Conservation (phyloP, 129 eudicot species). For the Flaveria sonorensis region DNA sequence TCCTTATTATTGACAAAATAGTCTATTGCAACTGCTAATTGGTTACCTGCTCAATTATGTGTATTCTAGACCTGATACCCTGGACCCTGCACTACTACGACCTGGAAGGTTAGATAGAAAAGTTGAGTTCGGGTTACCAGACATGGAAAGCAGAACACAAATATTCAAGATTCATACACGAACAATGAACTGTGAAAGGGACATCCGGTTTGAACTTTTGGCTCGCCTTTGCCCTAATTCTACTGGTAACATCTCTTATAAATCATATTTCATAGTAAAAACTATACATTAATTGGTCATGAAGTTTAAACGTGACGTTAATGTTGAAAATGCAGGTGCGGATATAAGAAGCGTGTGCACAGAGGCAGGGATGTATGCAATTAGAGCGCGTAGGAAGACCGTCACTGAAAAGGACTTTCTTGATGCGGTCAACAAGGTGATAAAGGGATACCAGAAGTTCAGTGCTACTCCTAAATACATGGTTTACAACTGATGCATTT, state of each 20-base stretch:
- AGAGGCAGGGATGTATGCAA: conserved; percentile 97
- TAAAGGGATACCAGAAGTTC: conserved; percentile 95
- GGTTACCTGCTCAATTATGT: conserved; percentile 14
- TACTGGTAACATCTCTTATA: conserved; percentile 54
- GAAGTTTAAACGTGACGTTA: neutral
- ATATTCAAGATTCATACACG: conserved; percentile 97
- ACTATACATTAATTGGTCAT: neutral
- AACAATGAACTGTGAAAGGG: conserved; percentile 97
- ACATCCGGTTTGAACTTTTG: conserved; percentile 88
- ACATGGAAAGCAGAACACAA: conserved; percentile 90
- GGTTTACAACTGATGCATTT: conserved; percentile 70
- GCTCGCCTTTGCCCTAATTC: conserved; percentile 99
- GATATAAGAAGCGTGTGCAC: conserved; percentile 96
- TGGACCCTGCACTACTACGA: conserved; percentile 90
- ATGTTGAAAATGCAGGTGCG: conserved; percentile 57
- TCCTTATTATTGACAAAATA: neutral
- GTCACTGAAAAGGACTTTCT: conserved; percentile 93
- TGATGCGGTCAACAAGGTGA: conserved; percentile 96
- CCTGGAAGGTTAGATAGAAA: conserved; percentile 95
- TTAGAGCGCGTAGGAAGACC: conserved; percentile 85
- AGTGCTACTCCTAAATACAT: conserved; percentile 96
- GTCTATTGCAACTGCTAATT: conserved; percentile 7
- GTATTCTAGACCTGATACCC: conserved; percentile 77
- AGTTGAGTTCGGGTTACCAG: conserved; percentile 97
- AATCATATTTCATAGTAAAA: neutral